Evolutionary conservation across 352 stramenopile genomes (phyloP), one percentile per base, ranked within the genome.

Genomic region (Pythium dissimile): DNA sequence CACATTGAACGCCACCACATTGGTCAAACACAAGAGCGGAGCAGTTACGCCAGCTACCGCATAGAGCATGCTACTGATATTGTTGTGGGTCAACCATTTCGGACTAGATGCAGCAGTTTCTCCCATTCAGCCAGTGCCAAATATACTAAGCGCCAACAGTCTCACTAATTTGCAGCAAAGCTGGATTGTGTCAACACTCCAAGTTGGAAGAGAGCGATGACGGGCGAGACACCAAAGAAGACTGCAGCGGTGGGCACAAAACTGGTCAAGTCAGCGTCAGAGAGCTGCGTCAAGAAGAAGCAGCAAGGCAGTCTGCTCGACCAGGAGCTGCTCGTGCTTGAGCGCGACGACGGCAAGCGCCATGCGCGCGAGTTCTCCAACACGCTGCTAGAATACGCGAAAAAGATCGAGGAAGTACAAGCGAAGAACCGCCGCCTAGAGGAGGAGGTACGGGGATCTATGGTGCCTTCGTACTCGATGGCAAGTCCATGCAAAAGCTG

Each of bases 401-500:
- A 89, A 64, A 86, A 90, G 51, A 84, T 94, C 20, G 77, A 87
- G 15, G 72, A 84, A 6, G 52, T 94, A 21, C 76, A 91, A 30
- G 76, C 79, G 59, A 91, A 88, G 54, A 94, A 94, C 53, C 70
- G 80, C 1, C 75, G 76, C 10, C 68, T 94, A 6, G 81, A 90
- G 56, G 69, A 91, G 64, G 80, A 94, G 74, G 83, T 88, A 54
- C 11, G 35, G 21, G 18, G 13, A 26, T 42, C 8, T n/a, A n/a
- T n/a, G n/a, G n/a, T n/a, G n/a, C n/a, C n/a, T n/a, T n/a, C n/a
- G n/a, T n/a, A n/a, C n/a, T n/a, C n/a, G n/a, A n/a, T n/a, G n/a
- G n/a, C n/a, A n/a, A n/a, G n/a, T n/a, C n/a, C n/a, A n/a, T n/a
- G n/a, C n/a, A n/a, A n/a, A n/a, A n/a, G n/a, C n/a, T n/a, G n/a